Conservation (phyloP, 495 filamentous ascomycete species). For the Daldinia loculata region DNA sequence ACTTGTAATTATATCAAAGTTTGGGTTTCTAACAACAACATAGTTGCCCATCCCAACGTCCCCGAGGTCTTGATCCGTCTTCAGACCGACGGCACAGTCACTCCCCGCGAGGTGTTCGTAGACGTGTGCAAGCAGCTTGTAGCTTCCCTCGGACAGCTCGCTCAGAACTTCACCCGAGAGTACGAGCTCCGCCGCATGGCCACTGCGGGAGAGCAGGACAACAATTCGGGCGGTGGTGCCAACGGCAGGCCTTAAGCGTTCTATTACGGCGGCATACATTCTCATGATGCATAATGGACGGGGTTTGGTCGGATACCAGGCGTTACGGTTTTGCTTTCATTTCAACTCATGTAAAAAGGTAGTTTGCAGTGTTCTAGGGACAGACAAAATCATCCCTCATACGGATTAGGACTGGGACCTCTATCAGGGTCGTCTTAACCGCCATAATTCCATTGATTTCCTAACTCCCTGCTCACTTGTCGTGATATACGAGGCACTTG, state of each 20-base stretch:
- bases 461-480: not conserved
- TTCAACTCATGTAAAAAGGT: not conserved
- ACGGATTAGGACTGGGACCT: constrained; percentile 9
- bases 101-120: constrained; percentile 86
- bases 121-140: constrained; percentile 80
- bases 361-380: constrained; percentile 7
- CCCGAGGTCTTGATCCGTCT: constrained; percentile 86
- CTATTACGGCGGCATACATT: constrained; percentile 23
- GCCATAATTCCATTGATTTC: not conserved
- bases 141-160: constrained; percentile 74
- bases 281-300: constrained; percentile 11
- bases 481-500: not conserved
- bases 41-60: constrained; percentile 85
- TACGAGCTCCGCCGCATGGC: constrained; percentile 93
- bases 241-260: constrained; percentile 20
- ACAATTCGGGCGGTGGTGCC: constrained; percentile 23
- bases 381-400: not conserved
- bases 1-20: not conserved
- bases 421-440: constrained; percentile 6
- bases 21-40: constrained; percentile 1
- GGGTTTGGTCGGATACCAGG: constrained; percentile 29
- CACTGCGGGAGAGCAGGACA: constrained; percentile 61
- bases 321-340: constrained; percentile 27
- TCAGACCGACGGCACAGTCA: constrained; percentile 88
- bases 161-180: constrained; percentile 92